These are phyloP conservation scores for Albugo laibachii DNA, from an alignment of 352 stramenopile genomes.

Conservation along the genomic window DNA sequence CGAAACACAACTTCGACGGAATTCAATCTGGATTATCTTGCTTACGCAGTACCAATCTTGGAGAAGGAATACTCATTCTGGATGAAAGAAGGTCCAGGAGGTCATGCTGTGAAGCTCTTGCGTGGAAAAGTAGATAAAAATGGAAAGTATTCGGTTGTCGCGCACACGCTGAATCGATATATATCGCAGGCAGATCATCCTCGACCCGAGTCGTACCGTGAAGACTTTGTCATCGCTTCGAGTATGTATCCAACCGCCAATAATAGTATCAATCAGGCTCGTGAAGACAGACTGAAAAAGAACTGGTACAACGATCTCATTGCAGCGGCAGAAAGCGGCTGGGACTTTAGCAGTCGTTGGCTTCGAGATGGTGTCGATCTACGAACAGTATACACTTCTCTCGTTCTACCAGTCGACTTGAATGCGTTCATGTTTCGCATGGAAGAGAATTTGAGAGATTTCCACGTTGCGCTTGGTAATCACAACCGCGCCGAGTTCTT, in stretches of 20 bases:
- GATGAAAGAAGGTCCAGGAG: constrained; percentile 48
- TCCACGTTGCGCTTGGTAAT: constrained; percentile 30
- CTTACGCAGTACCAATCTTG: constrained; percentile 29
- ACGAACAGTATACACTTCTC: constrained; percentile 43
- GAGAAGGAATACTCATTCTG: constrained; percentile 72
- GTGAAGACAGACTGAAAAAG: constrained; percentile 25
- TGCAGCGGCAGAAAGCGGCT: constrained; percentile 71
- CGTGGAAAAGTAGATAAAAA: not conserved
- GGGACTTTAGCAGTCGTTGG: constrained; percentile 83
- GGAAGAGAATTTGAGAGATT: constrained; percentile 49
- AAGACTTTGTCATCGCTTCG: constrained; percentile 46
- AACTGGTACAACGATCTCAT: constrained; percentile 73
- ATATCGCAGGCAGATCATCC: constrained; percentile 46
- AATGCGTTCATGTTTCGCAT: constrained; percentile 70
- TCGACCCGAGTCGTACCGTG: constrained; percentile 72
- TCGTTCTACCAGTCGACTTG: constrained; percentile 65
- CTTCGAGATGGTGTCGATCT: constrained; percentile 34
- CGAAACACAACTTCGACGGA: constrained; percentile 16
- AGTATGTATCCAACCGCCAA: constrained; percentile 31
- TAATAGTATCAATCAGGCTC: constrained; percentile 1
- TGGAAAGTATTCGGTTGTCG: constrained; percentile 4
- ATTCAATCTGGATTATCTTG: constrained; percentile 28
- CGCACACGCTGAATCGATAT: constrained; percentile 61
- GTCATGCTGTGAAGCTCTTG: constrained; percentile 33
- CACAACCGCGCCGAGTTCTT: constrained; percentile 23